Base-by-base conservation (phyloP, 2,329 filamentous ascomycete species). In the Venturia pyrina region DNA sequence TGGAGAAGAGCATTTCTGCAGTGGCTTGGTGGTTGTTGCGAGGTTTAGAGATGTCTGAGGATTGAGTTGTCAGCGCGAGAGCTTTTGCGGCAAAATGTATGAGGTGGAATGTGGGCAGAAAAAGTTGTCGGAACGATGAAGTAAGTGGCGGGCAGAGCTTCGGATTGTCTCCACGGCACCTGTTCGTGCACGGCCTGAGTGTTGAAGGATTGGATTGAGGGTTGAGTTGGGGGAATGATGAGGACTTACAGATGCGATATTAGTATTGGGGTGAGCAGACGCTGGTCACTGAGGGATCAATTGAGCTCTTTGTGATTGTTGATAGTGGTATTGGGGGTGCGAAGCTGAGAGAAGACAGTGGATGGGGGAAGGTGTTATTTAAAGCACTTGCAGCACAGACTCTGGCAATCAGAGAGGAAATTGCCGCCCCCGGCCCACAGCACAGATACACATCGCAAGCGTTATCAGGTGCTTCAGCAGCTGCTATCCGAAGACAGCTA, bases 1-100 rank as follows among this genome's bases (percentile, higher is more conserved):
- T 75, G 48, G 79, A 77, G 76, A 78, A 78, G 76, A 79, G 75
- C 81, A 83, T 80, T 70, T 66, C 81, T 75, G 74, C 71, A 67
- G 63, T 69, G 68, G 70, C 67, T 69, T 71, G 2, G 37, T 71
- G 74, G 75, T 59, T 71, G 75, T 76, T 37, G 28, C 37, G 17
- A n/a, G 15, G 28, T 59, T 37, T 59, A 59, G 53, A 37, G 53
- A 59, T 76, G 75, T 72, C 73, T 76, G 71, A 13, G n/a, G 19
- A 62, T 44, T 44, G 19, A 11, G 4, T 44, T 7, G 60, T 57
- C 53, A 57, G 53, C 32, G 53, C 28, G 53, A 5, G 32, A 37
- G 32, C 11, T 57, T 57, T 37, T 15, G 4, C 11, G 37, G 32
- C 17, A n/a, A n/a, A 7, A 57, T 37, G 53, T 10, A 28, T 13